These are phyloP conservation scores for Cryptococcus maquisensis DNA, from an alignment of 1,284 basidiomycete species.

Conservation along the genomic window DNA sequence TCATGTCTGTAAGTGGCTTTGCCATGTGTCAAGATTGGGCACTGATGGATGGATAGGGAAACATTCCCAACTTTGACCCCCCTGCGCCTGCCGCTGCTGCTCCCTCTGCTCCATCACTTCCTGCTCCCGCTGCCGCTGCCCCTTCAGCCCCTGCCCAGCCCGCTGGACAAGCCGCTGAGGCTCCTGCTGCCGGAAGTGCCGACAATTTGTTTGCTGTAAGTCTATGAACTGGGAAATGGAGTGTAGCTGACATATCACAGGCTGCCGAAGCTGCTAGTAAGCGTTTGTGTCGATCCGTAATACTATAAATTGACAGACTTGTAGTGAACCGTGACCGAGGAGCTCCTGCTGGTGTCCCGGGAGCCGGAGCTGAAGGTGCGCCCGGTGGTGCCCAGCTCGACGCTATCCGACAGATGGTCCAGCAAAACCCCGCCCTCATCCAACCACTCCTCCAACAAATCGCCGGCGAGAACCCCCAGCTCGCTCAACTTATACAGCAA, in stretches of 20 bases:
- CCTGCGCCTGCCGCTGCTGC: constrained; percentile 22
- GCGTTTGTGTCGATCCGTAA: neutral
- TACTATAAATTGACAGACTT: neutral
- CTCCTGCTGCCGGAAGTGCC: constrained; percentile 45
- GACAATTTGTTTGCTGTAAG: constrained; percentile 50
- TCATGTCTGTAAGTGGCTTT: constrained; percentile 70
- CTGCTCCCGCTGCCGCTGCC: constrained; percentile 44
- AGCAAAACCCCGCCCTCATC: constrained; percentile 69
- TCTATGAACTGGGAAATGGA: neutral
- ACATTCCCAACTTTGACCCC: constrained; percentile 39
- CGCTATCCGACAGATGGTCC: constrained; percentile 59
- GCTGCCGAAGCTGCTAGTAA: constrained; percentile 48
- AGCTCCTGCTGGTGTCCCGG: constrained; percentile 42
- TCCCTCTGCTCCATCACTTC: constrained; percentile 26
- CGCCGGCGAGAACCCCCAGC: constrained; percentile 64
- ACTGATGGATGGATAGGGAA: constrained; percentile 21
- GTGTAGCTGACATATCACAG: constrained; percentile 6
- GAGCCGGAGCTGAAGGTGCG: constrained; percentile 47
- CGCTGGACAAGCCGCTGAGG: constrained; percentile 40
- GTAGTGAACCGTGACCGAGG: constrained; percentile 46
- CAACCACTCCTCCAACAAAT: constrained; percentile 82
- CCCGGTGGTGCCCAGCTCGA: constrained; percentile 62
- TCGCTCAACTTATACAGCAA: constrained; percentile 62
- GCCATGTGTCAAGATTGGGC: neutral
- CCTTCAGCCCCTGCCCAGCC: constrained; percentile 46